These are phyloP conservation scores for Sporothrix mexicana DNA, from an alignment of 2,329 filamentous ascomycete species.

Conservation along the genomic window DNA sequence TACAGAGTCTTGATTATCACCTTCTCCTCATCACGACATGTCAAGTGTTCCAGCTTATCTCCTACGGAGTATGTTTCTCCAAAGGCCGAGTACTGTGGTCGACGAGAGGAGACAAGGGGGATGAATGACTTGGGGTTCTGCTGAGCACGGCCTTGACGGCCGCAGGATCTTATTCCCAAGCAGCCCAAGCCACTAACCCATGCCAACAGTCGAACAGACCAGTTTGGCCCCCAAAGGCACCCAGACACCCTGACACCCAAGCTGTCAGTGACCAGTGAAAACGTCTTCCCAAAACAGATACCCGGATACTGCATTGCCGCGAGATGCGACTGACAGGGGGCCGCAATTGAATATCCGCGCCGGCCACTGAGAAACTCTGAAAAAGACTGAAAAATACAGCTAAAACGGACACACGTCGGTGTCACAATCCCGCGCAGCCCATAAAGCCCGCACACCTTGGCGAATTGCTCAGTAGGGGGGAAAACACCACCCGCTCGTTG, in stretches of 20 bases:
- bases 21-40: not conserved
- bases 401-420: not conserved
- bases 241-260: too few relatives aligned
- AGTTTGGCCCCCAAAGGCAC: constrained; percentile 14
- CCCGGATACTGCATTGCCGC: constrained; percentile 14
- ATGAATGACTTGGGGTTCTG: not conserved
- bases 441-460: not conserved
- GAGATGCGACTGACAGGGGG: not conserved
- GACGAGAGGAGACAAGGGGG: too few relatives aligned
- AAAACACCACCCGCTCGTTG: not conserved
- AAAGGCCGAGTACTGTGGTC: not conserved
- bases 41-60: not conserved
- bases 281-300: not conserved
- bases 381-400: too few relatives aligned
- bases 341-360: constrained; percentile 14
- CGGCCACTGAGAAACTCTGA: not conserved
- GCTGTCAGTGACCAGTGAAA: too few relatives aligned
- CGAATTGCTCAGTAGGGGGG: too few relatives aligned
- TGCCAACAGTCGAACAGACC: not conserved
- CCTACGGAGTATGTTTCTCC: not conserved
- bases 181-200: not conserved
- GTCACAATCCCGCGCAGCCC: not conserved
- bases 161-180: not conserved
- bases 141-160: not conserved
- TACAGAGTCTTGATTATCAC: not conserved